Percentiles rank a stretch among this genome's conserved stretches.
Conservation (phyloP, 805 yeast genomes). For the Teunomyces cretensis region DNA sequence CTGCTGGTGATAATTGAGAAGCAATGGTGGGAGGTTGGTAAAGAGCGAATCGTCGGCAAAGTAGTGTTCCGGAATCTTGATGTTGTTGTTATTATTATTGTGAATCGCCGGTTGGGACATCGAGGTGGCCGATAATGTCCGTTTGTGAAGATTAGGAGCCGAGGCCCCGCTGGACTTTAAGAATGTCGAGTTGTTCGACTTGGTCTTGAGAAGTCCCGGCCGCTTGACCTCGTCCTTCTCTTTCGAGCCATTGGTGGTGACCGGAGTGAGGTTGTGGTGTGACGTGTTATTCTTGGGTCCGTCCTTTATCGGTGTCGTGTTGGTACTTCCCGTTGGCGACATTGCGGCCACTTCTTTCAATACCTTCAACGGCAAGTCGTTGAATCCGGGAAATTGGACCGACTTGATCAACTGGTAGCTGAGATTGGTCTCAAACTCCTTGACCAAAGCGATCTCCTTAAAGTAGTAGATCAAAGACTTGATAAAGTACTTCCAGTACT, state of each 20-base stretch:
- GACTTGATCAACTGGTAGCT: conserved; percentile 38
- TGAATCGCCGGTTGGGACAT: not conserved
- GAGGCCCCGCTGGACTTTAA: conserved; percentile 14
- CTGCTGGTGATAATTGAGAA: conserved; percentile 36
- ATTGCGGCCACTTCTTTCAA: conserved; percentile 5
- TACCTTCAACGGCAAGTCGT: conserved; percentile 32
- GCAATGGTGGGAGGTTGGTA: conserved; percentile 28
- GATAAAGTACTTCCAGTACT: conserved; percentile 41
- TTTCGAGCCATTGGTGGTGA: not conserved
- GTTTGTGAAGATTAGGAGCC: not conserved
- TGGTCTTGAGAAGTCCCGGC: conserved; percentile 24
- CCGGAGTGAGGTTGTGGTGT: not conserved
- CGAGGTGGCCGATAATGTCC: not conserved
- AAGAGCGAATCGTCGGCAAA: conserved; percentile 26
- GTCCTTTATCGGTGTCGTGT: not conserved
- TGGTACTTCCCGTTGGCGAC: not conserved
- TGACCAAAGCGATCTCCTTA: conserved; percentile 47
- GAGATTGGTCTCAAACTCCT: conserved; percentile 39
- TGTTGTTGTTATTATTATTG: conserved; percentile 14
- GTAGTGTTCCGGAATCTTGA: conserved; percentile 20
- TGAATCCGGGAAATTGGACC: conserved; percentile 45
- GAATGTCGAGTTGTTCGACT: conserved; percentile 21
- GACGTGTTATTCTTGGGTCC: not conserved
- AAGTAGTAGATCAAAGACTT: conserved; percentile 36
- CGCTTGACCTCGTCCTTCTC: conserved; percentile 11